Conservation (phyloP, 306 rosid species). For the Abrus pulchellus region DNA sequence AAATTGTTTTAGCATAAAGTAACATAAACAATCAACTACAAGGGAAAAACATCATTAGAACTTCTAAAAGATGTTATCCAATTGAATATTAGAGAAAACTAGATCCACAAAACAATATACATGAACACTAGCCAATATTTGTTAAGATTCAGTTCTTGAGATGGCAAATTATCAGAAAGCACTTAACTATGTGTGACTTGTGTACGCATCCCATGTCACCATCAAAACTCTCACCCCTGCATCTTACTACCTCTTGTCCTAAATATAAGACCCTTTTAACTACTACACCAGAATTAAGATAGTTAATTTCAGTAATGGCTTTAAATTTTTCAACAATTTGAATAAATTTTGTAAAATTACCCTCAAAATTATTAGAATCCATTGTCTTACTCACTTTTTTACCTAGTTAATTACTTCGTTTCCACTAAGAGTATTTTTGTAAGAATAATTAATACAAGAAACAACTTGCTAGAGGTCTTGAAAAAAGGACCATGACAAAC, state of each 20-base stretch:
- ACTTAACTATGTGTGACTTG: background rate
- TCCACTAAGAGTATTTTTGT: too few species aligned
- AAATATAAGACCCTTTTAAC: too few species aligned
- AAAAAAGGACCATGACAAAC: too few species aligned
- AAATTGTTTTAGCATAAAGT: conserved; percentile 27
- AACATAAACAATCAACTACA: conserved; percentile 31
- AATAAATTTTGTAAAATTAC: too few species aligned
- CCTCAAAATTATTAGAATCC: too few species aligned
- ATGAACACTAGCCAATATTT: background rate
- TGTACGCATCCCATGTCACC: background rate
- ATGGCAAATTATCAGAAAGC: conserved; percentile 12
- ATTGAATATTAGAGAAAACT: background rate
- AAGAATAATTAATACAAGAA: too few species aligned
- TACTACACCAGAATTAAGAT: too few species aligned
- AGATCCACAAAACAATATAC: conserved; percentile 10
- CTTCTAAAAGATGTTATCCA: background rate
- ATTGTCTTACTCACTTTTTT: too few species aligned
- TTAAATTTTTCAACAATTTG: too few species aligned
- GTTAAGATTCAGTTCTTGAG: background rate
- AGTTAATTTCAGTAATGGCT: too few species aligned
- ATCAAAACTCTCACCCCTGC: background rate
- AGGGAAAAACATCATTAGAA: background rate
- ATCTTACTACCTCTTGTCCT: background rate
- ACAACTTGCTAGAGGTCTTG: too few species aligned
- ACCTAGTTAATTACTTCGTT: too few species aligned